Base-by-base conservation (phyloP, 176 grass and related monocot genomes). In the maize (Zea mays) region DNA sequence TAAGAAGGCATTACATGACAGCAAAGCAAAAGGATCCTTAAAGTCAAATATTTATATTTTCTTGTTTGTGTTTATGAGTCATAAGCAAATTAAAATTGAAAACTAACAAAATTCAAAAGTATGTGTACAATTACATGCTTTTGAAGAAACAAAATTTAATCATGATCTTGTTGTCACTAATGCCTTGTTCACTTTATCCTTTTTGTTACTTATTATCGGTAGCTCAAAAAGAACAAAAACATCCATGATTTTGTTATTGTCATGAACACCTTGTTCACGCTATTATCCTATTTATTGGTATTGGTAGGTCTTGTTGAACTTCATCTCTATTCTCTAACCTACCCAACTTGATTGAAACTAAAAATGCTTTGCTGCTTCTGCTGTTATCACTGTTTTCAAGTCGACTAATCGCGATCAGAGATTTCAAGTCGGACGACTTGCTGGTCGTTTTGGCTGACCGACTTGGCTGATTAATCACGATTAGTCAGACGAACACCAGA, bases 1-100 rank as follows among this genome's bases (percentile, higher is more conserved):
- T 65, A 75, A 34, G 11, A 70, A 70, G 64, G 58, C 75, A 72
- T 76, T 88, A 80, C 52, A 80, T 46, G 40, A 56, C 57, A 58
- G 27, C 6, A 72, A 67, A 60, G 62, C n/a, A 59, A 69, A 49
- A 58, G 43, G 68, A 50, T 74, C 8, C 60, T 85, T 35, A 74
- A 67, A 79, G 39, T 27, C 17, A 37, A 62, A 86, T 7, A 56
- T 57, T 57, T 81, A 62, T 61, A 65, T 76, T 82, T 4, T 45
- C 43, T 42, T 52, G 19, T 47, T 82, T 21, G 3, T 10, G 27
- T 61, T 77, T 56, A 72, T 13, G 16, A 48, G 13, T 56, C 47
- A 77, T 51, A 77, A 86, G 63, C 37, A 69, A 75, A 50, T 10
- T 9, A 57, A 77, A 8, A 77, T 71, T 35, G 11, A 45, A 51